Conservation (phyloP, 2,329 filamentous ascomycete genomes). For the Claviceps humidiphila region DNA sequence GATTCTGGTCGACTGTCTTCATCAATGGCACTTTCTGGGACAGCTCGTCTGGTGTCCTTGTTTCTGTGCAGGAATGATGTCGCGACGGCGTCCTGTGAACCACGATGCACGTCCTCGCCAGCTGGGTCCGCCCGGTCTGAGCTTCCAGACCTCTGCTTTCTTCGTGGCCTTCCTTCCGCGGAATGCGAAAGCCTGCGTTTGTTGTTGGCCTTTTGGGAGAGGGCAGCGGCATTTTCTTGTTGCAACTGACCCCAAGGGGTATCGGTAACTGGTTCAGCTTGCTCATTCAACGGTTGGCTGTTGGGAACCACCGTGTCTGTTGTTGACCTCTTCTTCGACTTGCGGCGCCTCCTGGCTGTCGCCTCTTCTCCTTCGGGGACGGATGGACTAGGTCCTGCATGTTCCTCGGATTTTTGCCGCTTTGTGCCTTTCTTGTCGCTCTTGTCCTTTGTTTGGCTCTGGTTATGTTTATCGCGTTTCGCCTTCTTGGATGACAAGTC, state of each 20-base stretch:
- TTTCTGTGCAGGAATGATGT: slow-evolving; percentile 7
- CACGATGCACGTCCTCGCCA: neutral
- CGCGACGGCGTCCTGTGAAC: neutral
- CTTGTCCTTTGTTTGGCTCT: slow-evolving; percentile 11
- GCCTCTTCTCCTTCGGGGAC: slow-evolving; percentile 4
- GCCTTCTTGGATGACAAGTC: slow-evolving; percentile 13
- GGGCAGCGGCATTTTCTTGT: slow-evolving; percentile 6
- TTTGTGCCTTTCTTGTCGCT: slow-evolving; percentile 18
- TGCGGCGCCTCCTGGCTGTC: slow-evolving; percentile 12
- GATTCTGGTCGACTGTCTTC: slow-evolving; percentile 10
- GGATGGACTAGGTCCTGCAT: slow-evolving; percentile 5
- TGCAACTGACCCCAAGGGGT: slow-evolving; percentile 2
- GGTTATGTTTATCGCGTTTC: slow-evolving; percentile 18
- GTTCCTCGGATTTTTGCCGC: slow-evolving; percentile 6
- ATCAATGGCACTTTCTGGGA: slow-evolving; percentile 7
- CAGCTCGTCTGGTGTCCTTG: slow-evolving; percentile 1
- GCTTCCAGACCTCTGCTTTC: slow-evolving; percentile 19
- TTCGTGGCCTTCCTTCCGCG: slow-evolving; percentile 18
- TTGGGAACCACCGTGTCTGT: slow-evolving; percentile 3
- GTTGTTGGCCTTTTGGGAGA: slow-evolving; percentile 16
- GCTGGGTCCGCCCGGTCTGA: slow-evolving; percentile 10
- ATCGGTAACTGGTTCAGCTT: slow-evolving; percentile 1
- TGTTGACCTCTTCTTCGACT: slow-evolving; percentile 13
- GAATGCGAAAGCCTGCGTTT: slow-evolving; percentile 21
- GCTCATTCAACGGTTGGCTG: slow-evolving; percentile 1